Base-by-base conservation (phyloP, 345 rosid species). In the Rhodamnia rubescens region DNA sequence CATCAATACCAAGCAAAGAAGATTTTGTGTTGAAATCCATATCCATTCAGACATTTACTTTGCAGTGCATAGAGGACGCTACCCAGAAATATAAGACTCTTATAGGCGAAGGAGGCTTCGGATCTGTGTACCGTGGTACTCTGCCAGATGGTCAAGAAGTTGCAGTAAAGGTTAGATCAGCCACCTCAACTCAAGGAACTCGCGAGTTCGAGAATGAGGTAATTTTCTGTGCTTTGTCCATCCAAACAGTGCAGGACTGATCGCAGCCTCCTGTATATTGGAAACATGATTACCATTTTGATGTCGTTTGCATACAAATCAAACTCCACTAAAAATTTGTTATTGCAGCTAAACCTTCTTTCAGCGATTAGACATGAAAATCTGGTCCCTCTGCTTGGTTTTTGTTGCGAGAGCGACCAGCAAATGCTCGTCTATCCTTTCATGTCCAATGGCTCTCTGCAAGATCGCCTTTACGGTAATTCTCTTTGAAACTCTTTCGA, bases 381-480 rank as follows among this genome's bases (percentile, higher is more conserved):
- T 83, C 87, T 94, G 85, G 94, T 94, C 58, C 95, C 94, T 81
- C 94, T 94, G 86, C 90, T 94, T 53, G 97, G 97, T 86, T 92
- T 88, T 82, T 94, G 94, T 52, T 84, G 91, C 24, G 97, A 94
- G 85, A 90, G 91, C 61, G 97, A 94, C 74, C 95, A 94, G 83
- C 97, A 93, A 87, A 94, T 92, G 36, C 93, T 94, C 20, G 92
- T 94, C 55, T 94, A 94, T 87, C 94, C 94, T 58, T 93, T 92
- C 61, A 94, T 94, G 95, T 93, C 94, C 69, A 92, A 93, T 89
- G 97, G 97, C 84, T 93, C 97, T 83, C 89, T 92, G 61, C 94
- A 91, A 86, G 97, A 92, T 88, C 93, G 95, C 80, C 95, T 94
- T 83, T 92, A 93, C 40, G 95, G 97, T 94, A 93, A 32, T 50